Evolutionary conservation across 495 filamentous ascomycete genomes (phyloP).

Genomic region (Mytilinidion resinicola): DNA sequence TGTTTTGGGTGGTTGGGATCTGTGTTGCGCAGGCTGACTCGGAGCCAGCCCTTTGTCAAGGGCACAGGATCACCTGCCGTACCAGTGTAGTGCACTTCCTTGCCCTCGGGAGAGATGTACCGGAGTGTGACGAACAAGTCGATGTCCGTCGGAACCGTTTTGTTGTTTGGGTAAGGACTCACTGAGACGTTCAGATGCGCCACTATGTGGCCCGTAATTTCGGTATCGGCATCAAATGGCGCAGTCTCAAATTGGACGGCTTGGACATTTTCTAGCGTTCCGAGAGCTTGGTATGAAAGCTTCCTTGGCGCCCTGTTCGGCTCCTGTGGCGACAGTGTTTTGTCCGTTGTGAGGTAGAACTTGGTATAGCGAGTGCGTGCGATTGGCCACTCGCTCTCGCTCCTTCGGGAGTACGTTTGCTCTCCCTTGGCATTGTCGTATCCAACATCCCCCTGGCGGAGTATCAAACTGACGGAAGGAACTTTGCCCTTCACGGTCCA

Average conservation of each 20-base stretch:
- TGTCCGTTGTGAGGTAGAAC: conserved; percentile 45
- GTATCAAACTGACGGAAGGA: conserved; percentile 49
- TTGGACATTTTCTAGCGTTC: conserved; percentile 43
- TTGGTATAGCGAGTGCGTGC: conserved; percentile 53
- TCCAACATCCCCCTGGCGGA: conserved; percentile 58
- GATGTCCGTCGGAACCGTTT: conserved; percentile 45
- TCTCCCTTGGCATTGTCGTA: conserved; percentile 56
- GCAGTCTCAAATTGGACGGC: conserved; percentile 48
- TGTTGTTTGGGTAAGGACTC: conserved; percentile 35
- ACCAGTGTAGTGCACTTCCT: conserved; percentile 61
- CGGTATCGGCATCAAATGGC: conserved; percentile 51
- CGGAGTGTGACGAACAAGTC: conserved; percentile 61
- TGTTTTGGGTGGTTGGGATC: conserved; percentile 46
- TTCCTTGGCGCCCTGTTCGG: conserved; percentile 26
- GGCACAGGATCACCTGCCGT: conserved; percentile 47
- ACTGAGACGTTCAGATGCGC: conserved; percentile 56
- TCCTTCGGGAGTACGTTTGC: conserved; percentile 43
- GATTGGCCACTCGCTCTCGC: conserved; percentile 59
- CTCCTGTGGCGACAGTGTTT: conserved; percentile 30
- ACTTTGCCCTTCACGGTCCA: conserved; percentile 51
- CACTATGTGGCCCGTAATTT: conserved; percentile 61
- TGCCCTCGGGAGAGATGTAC: conserved; percentile 48
- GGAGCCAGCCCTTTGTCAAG: conserved; percentile 52
- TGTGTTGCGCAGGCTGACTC: conserved; percentile 49
- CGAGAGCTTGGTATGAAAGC: conserved; percentile 51